Percentiles rank a stretch among this genome's conserved stretches.
phyloP scores from a whole-genome alignment of 2,329 filamentous ascomycete genomes.

The Pseudocercospora musae region DNA sequence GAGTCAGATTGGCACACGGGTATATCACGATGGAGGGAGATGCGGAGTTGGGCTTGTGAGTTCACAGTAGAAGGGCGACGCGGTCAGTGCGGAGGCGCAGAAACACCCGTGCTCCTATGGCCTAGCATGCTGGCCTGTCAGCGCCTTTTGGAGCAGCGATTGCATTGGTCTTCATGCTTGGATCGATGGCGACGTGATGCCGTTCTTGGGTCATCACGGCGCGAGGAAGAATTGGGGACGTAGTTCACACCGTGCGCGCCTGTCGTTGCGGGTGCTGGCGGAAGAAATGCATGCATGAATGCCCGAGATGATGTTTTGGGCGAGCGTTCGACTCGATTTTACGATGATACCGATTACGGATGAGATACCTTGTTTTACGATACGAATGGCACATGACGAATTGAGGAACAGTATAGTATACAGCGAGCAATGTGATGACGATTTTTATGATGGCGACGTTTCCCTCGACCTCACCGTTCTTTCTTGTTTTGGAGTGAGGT shows the following conservation, averaged over 20 bases:
- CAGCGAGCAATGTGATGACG: background rate
- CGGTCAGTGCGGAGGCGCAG: background rate
- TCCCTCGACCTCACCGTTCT: background rate
- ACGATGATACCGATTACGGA: background rate
- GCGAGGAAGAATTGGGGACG: background rate
- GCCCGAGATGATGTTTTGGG: background rate
- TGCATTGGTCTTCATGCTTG: background rate
- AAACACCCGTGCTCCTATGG: background rate
- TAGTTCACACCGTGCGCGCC: background rate
- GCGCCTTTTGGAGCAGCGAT: background rate
- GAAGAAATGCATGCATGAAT: background rate
- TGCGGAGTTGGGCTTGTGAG: background rate
- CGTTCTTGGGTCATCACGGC: background rate
- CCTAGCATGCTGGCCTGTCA: background rate
- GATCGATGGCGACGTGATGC: background rate
- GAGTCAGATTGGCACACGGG: constrained; percentile 45
- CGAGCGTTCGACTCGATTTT: background rate
- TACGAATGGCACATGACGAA: background rate
- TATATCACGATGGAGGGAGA: constrained; percentile 12
- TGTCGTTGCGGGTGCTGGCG: background rate
- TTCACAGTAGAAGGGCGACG: background rate
- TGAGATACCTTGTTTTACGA: background rate
- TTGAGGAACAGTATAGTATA: background rate
- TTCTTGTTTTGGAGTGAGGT: background rate
- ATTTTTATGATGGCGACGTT: background rate